A percentile compares a stretch with the other conserved stretches of the same genome.
Conservation (phyloP, 306 rosid genomes). For the Pyrus communis region DNA sequence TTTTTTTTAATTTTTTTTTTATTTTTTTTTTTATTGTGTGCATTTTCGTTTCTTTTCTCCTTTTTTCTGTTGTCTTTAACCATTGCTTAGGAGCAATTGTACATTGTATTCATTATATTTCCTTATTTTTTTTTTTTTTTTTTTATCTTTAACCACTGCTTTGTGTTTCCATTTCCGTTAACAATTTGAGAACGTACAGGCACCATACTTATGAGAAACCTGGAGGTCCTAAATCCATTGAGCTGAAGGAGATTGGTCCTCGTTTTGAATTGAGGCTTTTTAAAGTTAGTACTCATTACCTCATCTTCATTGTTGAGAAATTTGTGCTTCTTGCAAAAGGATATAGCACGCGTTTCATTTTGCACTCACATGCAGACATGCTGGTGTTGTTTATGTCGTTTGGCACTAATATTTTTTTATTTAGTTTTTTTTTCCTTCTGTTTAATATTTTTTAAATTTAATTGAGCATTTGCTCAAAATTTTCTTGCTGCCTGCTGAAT, state of each 20-base stretch:
- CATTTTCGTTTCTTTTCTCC: background rate
- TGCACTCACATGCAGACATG: background rate
- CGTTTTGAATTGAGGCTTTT: conserved; percentile 75
- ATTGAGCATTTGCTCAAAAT: background rate
- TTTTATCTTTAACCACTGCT: background rate
- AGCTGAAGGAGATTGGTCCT: conserved; percentile 90
- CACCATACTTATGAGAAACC: conserved; percentile 79
- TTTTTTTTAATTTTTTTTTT: no score
- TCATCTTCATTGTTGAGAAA: background rate
- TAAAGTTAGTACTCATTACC: conserved; percentile 41
- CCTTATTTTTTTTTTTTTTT: no score
- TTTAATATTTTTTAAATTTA: no score
- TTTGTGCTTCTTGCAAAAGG: background rate
- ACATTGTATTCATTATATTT: background rate
- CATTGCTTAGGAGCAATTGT: background rate
- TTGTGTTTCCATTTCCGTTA: background rate
- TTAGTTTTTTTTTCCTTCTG: no score
- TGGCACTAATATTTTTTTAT: no score
- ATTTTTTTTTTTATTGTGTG: no score
- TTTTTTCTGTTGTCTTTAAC: background rate
- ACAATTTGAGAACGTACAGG: conserved; percentile 29
- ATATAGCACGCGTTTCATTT: background rate
- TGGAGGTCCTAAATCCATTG: conserved; percentile 73
- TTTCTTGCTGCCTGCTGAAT: no score
- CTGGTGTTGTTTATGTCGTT: background rate